A percentile compares a stretch with the other conserved stretches of the same genome.
phyloP scores from a whole-genome alignment of 179 eudicot species.

The Spergularia azorica region DNA sequence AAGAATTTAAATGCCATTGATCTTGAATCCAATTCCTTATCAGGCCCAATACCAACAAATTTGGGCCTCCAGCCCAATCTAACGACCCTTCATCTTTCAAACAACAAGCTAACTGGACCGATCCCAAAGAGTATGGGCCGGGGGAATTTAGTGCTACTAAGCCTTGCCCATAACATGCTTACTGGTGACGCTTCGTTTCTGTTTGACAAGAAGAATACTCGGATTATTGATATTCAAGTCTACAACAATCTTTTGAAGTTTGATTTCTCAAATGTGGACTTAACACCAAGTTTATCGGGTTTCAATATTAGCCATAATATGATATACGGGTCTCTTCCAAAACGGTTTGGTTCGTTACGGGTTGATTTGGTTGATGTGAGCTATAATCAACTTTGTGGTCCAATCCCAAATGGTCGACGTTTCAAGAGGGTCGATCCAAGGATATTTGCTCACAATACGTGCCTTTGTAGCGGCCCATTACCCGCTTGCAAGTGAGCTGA shows the following conservation, averaged over 20 bases:
- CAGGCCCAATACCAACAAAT: slow-evolving; percentile 17
- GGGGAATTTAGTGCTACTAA: not conserved
- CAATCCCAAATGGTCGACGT: not conserved
- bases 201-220: slow-evolving; percentile 20
- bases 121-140: slow-evolving; percentile 23
- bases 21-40: not conserved
- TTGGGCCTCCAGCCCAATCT: slow-evolving; percentile 16
- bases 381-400: not conserved
- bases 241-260: not conserved
- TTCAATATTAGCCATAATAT: slow-evolving; percentile 13
- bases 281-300: not conserved
- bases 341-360: not conserved
- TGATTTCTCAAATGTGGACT: not conserved
- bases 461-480: slow-evolving; percentile 1
- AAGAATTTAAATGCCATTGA: slow-evolving; percentile 1
- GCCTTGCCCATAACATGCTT: slow-evolving; percentile 9
- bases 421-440: not conserved
- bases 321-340: slow-evolving; percentile 17
- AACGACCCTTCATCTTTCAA: not conserved
- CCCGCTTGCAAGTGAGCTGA: not conserved
- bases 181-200: slow-evolving; percentile 31
- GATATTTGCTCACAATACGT: not conserved
- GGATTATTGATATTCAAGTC: not conserved
- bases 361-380: not conserved
- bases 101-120: slow-evolving; percentile 13